Evolutionary conservation across 208 protist species (phyloP).

Genomic region (Leptomonas pyrrhocoris): DNA sequence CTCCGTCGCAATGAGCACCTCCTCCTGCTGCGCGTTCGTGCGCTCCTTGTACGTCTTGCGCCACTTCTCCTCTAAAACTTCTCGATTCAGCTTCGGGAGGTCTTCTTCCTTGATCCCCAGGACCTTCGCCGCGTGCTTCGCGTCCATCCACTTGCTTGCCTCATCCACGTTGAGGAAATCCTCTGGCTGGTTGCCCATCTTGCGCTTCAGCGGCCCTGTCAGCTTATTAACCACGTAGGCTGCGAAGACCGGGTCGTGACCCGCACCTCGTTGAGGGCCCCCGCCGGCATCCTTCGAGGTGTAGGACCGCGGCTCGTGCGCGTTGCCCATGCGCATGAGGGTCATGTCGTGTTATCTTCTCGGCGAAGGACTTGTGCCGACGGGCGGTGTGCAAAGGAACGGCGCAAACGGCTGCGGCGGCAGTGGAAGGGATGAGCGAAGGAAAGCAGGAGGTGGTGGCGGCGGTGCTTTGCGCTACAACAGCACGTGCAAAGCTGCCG

Average conservation of each 20-base stretch:
- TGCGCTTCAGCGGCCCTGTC: conserved; percentile 67
- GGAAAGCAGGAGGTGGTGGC: neutral
- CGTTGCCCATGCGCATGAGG: conserved; percentile 38
- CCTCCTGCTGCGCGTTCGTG: conserved; percentile 65
- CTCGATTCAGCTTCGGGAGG: conserved; percentile 55
- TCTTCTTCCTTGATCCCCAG: conserved; percentile 80
- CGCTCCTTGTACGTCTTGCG: conserved; percentile 59
- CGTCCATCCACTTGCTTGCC: conserved; percentile 84
- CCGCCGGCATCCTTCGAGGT: conserved; percentile 45
- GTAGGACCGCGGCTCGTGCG: conserved; percentile 39
- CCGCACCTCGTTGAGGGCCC: conserved; percentile 36
- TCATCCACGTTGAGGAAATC: conserved; percentile 81
- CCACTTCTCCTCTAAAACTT: conserved; percentile 63
- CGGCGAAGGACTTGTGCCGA: conserved; percentile 41
- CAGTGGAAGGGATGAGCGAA: neutral
- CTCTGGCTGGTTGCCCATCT: conserved; percentile 54
- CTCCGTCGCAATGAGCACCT: conserved; percentile 82
- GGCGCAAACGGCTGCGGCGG: neutral
- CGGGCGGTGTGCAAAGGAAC: conserved; percentile 1
- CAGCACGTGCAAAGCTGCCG: neutral
- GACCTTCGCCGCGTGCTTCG: conserved; percentile 73
- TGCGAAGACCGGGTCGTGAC: conserved; percentile 44
- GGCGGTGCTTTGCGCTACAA: neutral
- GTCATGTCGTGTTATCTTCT: conserved; percentile 46
- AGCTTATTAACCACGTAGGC: conserved; percentile 31